Evolutionary conservation across 2,329 filamentous ascomycete genomes (phyloP).

Genomic region (Hirsutella thompsonii): DNA sequence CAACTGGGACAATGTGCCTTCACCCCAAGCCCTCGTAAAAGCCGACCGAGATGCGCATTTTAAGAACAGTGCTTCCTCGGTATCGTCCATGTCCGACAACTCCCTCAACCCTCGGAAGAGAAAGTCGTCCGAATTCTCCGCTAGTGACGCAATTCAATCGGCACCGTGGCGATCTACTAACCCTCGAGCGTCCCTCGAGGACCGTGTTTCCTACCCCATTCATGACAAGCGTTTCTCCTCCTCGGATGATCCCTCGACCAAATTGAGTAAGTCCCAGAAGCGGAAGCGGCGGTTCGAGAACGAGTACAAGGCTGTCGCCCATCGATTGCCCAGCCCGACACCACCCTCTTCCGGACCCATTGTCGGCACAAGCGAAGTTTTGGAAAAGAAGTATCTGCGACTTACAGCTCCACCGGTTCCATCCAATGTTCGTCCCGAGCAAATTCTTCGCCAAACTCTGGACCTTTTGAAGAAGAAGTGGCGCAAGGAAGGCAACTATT

Average conservation of each 20-base stretch:
- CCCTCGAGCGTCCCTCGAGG: slow-evolving; percentile 45
- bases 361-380: slow-evolving; percentile 66
- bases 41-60: slow-evolving; percentile 47
- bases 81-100: slow-evolving; percentile 11
- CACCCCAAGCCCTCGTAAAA: slow-evolving; percentile 75
- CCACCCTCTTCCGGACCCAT: slow-evolving; percentile 55
- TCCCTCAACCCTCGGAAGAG: slow-evolving; percentile 54
- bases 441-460: slow-evolving; percentile 69
- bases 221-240: slow-evolving; percentile 25
- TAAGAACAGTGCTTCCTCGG: slow-evolving; percentile 20
- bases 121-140: slow-evolving; percentile 58
- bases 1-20: slow-evolving; percentile 72
- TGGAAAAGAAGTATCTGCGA: slow-evolving; percentile 93
- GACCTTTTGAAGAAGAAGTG: slow-evolving; percentile 89
- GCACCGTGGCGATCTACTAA: slow-evolving; percentile 70
- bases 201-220: slow-evolving; percentile 56
- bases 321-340: slow-evolving; percentile 43
- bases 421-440: slow-evolving; percentile 75
- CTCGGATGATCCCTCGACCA: slow-evolving; percentile 33
- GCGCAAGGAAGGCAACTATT: slow-evolving; percentile 86
- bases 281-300: slow-evolving; percentile 77
- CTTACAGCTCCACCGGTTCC: slow-evolving; percentile 83
- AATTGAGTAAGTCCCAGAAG: slow-evolving; percentile 80
- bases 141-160: slow-evolving; percentile 40
- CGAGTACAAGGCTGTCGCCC: slow-evolving; percentile 42